Base-by-base conservation (phyloP, 768 basidiomycete species). In the Macrolepiota fuliginosa region DNA sequence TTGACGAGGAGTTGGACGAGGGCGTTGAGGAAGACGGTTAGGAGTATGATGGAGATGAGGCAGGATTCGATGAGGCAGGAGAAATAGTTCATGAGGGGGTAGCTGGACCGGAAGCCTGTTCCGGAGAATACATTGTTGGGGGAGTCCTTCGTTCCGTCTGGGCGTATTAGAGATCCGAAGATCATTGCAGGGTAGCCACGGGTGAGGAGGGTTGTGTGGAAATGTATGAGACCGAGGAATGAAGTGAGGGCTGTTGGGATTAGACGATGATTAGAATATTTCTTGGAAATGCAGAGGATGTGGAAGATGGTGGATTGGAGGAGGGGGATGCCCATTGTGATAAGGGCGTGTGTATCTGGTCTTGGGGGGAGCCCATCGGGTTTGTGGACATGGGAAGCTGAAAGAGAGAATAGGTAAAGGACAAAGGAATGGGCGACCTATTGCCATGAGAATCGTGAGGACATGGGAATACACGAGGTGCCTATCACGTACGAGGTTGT, bases 351-450 rank as follows among this genome's bases (percentile, higher is more conserved):
- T 53, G 83, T 81, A 66, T 91, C 89, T 4, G 90, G 91, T 47
- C 90, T 77, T 9, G 88, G 82, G 0, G 84, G 85, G 3, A 77
- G 68, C 1, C 75, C 79, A 2, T 60, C 76, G 2, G 76, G 68
- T 58, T 78, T 81, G 66, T 73, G 70, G 10, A 73, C 70, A 69
- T 89, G 87, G 4, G 87, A 82, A 42, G 85, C 67, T 0, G 88
- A 87, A 1, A 86, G 85, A 0, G 88, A 83, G 73, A 91, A 91
- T 7, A 90, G 81, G 64, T 92, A 87, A 19, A 92, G 73, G 35
- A 91, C 77, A 71, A 91, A 91, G 1, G 89, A 85, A 65, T 91
- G 92, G 22, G 87, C 89, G 63, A 91, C 84, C 90, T 64, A 91
- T 64, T 53, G 37, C 35, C 49, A 36, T 50, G 58, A 17, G 36